A percentile compares a stretch with the other conserved stretches of the same genome.
These are phyloP conservation scores for Erysimum cheiranthoides DNA, from an alignment of 345 rosid species.

Conservation along the genomic window DNA sequence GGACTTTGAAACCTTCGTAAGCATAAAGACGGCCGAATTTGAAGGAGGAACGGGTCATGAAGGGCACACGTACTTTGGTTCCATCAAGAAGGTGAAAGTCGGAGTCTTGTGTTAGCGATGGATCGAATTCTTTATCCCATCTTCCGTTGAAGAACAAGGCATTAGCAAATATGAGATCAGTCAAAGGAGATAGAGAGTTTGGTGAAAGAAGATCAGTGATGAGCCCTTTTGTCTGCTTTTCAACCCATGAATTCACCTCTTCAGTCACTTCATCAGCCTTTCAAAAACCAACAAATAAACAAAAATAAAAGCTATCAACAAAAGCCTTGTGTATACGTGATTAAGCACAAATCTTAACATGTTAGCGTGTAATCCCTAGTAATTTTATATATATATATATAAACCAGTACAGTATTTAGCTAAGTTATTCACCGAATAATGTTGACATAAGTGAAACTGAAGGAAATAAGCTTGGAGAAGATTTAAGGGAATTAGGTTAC, in stretches of 20 bases:
- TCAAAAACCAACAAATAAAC: neutral
- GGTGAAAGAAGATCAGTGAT: conserved; percentile 32
- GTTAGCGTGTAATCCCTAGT: neutral
- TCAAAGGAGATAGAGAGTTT: neutral
- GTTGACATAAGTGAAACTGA: neutral
- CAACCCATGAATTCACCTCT: conserved; percentile 73
- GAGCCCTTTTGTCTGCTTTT: conserved; percentile 44
- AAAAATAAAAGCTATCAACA: neutral
- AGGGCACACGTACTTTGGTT: conserved; percentile 36
- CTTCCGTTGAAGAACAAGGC: conserved; percentile 35
- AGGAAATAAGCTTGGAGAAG: neutral
- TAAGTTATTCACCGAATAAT: neutral
- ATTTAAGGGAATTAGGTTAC: neutral
- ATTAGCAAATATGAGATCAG: conserved; percentile 35
- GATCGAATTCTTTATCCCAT: conserved; percentile 12
- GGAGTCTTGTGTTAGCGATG: conserved; percentile 16
- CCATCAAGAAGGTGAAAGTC: conserved; percentile 34
- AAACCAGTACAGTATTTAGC: no score
- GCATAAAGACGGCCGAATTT: neutral
- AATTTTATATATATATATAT: neutral
- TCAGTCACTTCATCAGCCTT: conserved; percentile 62
- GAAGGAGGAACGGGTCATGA: neutral
- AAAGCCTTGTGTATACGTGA: neutral
- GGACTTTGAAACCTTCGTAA: conserved; percentile 34
- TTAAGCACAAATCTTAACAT: neutral